phyloP scores from a whole-genome alignment of 2,329 filamentous ascomycete species.

The Thermochaetoides dissita region DNA sequence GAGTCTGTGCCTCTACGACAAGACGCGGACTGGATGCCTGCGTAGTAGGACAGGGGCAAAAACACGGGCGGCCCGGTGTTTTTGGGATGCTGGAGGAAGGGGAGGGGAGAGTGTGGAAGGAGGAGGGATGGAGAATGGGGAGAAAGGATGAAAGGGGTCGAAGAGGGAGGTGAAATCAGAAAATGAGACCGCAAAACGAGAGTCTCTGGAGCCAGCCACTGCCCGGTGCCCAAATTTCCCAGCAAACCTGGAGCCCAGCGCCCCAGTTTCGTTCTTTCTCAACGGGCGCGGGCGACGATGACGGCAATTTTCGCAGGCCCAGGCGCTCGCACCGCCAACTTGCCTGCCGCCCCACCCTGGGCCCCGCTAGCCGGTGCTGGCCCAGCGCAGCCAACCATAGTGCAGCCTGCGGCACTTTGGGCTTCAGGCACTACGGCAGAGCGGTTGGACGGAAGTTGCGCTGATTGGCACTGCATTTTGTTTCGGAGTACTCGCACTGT shows the following conservation, averaged over 20 bases:
- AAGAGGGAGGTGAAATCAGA: background rate
- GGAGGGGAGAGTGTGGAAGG: slow-evolving; percentile 1
- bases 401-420: slow-evolving; percentile 5
- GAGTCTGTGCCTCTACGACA: too few relatives aligned
- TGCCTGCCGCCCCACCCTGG: too few relatives aligned
- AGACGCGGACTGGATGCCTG: background rate
- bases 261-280: too few relatives aligned
- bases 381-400: slow-evolving; percentile 10
- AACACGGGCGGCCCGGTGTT: background rate
- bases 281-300: slow-evolving; percentile 9
- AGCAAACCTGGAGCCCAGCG: too few relatives aligned
- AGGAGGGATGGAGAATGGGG: slow-evolving; percentile 6
- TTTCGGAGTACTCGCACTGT: background rate
- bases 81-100: background rate
- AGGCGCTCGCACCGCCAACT: background rate
- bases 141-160: slow-evolving; percentile 6
- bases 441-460: slow-evolving; percentile 11
- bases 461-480: background rate
- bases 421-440: slow-evolving; percentile 7
- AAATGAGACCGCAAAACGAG: too few relatives aligned
- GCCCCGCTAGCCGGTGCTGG: too few relatives aligned
- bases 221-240: too few relatives aligned
- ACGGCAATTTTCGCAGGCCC: slow-evolving; percentile 15
- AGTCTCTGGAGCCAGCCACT: too few relatives aligned
- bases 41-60: background rate